phyloP scores from a whole-genome alignment of 768 basidiomycete genomes.

The Kwoniella sp. region DNA sequence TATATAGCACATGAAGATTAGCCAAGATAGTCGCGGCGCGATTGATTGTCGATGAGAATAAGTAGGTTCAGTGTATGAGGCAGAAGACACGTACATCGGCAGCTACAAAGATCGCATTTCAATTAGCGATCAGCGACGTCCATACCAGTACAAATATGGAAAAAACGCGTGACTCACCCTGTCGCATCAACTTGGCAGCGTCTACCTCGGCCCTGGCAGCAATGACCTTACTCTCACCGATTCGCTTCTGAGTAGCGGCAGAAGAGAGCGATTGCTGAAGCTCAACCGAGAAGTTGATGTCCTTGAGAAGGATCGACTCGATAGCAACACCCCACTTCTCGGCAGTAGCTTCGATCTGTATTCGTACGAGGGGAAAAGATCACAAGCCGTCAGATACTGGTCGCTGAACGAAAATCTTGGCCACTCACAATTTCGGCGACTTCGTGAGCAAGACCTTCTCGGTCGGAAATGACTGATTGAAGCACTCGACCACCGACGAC shows the following conservation, averaged over 20 bases:
- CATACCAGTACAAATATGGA: no score
- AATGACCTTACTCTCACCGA: conserved; percentile 80
- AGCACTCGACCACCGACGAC: conserved; percentile 88
- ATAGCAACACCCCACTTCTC: conserved; percentile 93
- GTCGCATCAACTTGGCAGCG: conserved; percentile 90
- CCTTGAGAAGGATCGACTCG: conserved; percentile 77
- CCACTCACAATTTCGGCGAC: conserved; percentile 55
- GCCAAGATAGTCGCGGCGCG: no score
- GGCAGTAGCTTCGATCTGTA: conserved; percentile 52
- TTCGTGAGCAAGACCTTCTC: conserved; percentile 65
- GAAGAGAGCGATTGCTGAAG: conserved; percentile 87
- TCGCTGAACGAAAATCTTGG: no score
- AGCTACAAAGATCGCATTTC: conserved; percentile 1
- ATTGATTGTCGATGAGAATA: no score
- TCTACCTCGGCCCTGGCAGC: conserved; percentile 82
- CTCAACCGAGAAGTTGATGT: conserved; percentile 77
- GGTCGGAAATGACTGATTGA: conserved; percentile 95
- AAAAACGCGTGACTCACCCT: conserved; percentile 77
- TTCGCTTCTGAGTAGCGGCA: conserved; percentile 94
- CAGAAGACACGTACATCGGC: conserved; percentile 19
- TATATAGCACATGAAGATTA: no score
- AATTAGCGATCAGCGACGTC: no score
- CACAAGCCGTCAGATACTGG: no score
- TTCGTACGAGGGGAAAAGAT: background rate
- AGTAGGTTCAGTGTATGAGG: conserved; percentile 1